These are phyloP conservation scores for Penicillium riverlandense DNA, from an alignment of 495 filamentous ascomycete species.

Conservation along the genomic window DNA sequence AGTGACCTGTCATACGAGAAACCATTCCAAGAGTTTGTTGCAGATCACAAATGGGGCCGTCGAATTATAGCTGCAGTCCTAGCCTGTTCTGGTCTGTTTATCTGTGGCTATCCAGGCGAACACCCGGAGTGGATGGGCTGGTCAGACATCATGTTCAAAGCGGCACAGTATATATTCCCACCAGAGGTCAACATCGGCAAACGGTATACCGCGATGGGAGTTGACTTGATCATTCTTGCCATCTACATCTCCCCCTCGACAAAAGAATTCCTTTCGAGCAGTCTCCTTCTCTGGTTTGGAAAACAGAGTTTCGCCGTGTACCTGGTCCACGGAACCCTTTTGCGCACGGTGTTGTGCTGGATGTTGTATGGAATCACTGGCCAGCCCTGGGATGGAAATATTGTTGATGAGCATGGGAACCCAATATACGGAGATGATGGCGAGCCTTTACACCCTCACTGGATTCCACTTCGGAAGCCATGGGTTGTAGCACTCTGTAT, in stretches of 20 bases:
- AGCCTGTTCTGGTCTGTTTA: constrained; percentile 41
- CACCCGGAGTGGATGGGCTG: constrained; percentile 50
- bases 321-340: constrained; percentile 56
- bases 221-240: constrained; percentile 50
- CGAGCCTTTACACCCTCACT: constrained; percentile 20
- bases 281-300: constrained; percentile 57
- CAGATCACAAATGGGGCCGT: constrained; percentile 37
- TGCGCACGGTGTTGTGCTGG: constrained; percentile 57
- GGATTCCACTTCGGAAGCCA: constrained; percentile 27
- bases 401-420: constrained; percentile 10
- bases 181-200: constrained; percentile 42
- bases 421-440: constrained; percentile 42
- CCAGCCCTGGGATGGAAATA: constrained; percentile 35
- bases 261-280: constrained; percentile 48
- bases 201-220: constrained; percentile 49
- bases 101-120: constrained; percentile 55
- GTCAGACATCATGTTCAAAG: constrained; percentile 44
- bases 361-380: constrained; percentile 53
- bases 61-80: constrained; percentile 38
- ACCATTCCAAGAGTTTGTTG: constrained; percentile 42
- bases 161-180: constrained; percentile 48
- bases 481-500: constrained; percentile 43
- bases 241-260: constrained; percentile 51
- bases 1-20: constrained; percentile 52
- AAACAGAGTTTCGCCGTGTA: constrained; percentile 64